Evolutionary conservation across 345 rosid genomes (phyloP).

Genomic region (Fremontodendron californicum): DNA sequence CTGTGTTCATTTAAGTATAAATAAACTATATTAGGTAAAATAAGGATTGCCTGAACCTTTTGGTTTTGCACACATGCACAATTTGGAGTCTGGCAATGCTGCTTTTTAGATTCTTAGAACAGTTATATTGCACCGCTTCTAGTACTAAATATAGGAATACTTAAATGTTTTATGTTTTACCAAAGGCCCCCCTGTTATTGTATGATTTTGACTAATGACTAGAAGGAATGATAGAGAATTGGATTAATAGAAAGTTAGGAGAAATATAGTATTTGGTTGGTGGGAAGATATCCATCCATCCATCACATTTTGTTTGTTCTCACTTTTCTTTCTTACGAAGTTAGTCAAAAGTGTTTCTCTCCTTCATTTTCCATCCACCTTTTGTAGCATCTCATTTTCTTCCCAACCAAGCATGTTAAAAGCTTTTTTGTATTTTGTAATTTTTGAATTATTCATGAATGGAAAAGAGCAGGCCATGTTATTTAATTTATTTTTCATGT

Average conservation of each 20-base stretch:
- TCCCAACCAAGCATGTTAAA: not conserved
- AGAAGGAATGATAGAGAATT: not conserved
- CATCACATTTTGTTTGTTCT: not conserved
- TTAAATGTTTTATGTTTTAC: not conserved
- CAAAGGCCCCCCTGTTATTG: not conserved
- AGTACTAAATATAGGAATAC: not conserved
- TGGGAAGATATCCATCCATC: not conserved
- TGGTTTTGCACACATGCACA: not conserved
- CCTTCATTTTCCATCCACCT: not conserved
- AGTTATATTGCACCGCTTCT: not conserved
- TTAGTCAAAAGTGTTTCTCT: not conserved
- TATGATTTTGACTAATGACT: not conserved
- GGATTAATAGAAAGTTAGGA: not conserved
- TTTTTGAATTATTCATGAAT: not conserved
- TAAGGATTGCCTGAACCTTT: not conserved
- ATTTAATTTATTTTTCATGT: not conserved
- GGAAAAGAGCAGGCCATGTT: not conserved
- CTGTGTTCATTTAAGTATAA: not conserved
- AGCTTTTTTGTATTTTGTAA: not conserved
- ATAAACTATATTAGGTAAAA: not conserved
- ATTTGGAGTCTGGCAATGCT: not conserved
- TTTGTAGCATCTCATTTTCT: not conserved
- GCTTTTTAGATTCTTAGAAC: not conserved
- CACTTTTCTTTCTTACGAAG: not conserved
- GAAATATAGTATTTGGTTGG: not conserved